Percentiles rank a stretch among this genome's conserved stretches.
Evolutionary conservation across 2,329 filamentous ascomycete species (phyloP).

Genomic region (Neofusicoccum cordaticola): DNA sequence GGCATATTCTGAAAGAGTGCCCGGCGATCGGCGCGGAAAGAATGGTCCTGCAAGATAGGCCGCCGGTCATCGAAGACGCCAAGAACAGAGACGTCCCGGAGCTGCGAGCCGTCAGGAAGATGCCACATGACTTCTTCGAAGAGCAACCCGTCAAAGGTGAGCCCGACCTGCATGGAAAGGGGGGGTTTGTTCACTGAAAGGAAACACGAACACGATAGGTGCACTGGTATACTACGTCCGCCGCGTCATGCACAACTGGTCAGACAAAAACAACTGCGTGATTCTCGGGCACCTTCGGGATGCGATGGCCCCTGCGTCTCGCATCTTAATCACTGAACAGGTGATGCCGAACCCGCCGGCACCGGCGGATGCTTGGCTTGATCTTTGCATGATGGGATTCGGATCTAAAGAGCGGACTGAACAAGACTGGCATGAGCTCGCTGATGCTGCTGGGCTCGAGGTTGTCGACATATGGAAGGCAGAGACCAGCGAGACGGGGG

Average conservation of each 20-base stretch:
- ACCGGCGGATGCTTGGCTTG: neutral
- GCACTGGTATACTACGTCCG: slow-evolving; percentile 21
- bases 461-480: neutral
- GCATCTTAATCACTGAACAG: slow-evolving; percentile 44
- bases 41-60: too few relatives aligned
- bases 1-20: too few relatives aligned
- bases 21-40: too few relatives aligned
- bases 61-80: too few relatives aligned
- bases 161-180: too few relatives aligned
- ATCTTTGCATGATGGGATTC: neutral
- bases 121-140: too few relatives aligned
- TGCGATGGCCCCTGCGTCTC: slow-evolving; percentile 35
- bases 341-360: neutral
- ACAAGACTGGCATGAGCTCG: slow-evolving; percentile 2
- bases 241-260: slow-evolving; percentile 34
- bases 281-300: slow-evolving; percentile 33
- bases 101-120: too few relatives aligned
- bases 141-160: too few relatives aligned
- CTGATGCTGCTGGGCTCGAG: neutral
- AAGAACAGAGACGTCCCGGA: too few relatives aligned
- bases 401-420: neutral
- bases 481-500: neutral
- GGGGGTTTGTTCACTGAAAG: too few relatives aligned
- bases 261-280: slow-evolving; percentile 28
- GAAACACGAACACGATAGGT: too few relatives aligned